Evolutionary conservation across 2,329 filamentous ascomycete genomes (phyloP).

Genomic region (Fusarium fracticaudum): DNA sequence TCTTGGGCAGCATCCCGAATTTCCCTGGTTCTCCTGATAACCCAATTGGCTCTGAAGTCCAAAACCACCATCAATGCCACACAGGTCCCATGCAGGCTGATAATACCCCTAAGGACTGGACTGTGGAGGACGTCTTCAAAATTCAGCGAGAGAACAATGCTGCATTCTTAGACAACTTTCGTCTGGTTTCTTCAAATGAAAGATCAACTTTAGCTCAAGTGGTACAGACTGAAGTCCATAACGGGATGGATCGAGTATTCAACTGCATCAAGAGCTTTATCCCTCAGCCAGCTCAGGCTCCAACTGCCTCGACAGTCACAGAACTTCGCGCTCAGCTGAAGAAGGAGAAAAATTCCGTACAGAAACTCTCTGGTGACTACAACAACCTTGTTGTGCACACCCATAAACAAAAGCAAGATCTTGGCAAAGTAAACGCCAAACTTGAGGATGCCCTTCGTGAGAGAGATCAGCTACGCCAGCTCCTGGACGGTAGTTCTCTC

Average conservation of each 20-base stretch:
- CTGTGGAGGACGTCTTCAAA: too few relatives aligned
- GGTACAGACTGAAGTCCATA: too few relatives aligned
- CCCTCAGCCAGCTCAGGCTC: neutral
- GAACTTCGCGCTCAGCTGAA: neutral
- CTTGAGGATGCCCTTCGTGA: neutral
- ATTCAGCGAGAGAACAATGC: too few relatives aligned
- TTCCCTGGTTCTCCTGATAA: too few relatives aligned
- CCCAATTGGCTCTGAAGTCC: too few relatives aligned
- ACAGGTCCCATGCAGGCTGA: too few relatives aligned
- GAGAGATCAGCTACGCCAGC: neutral
- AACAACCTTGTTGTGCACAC: neutral
- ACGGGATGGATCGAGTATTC: neutral
- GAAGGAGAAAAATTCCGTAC: accelerated
- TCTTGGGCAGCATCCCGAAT: too few relatives aligned
- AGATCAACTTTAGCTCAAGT: too few relatives aligned
- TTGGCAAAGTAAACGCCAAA: neutral
- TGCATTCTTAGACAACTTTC: too few relatives aligned
- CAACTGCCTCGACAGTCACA: accelerated
- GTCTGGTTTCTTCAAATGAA: too few relatives aligned
- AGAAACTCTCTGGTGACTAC: neutral
- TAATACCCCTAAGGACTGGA: too few relatives aligned
- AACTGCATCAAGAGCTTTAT: accelerated
- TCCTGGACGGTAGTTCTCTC: neutral
- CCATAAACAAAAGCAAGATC: neutral
- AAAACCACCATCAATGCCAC: too few relatives aligned